phyloP scores from a whole-genome alignment of 768 basidiomycete genomes.

The Suillus plorans region DNA sequence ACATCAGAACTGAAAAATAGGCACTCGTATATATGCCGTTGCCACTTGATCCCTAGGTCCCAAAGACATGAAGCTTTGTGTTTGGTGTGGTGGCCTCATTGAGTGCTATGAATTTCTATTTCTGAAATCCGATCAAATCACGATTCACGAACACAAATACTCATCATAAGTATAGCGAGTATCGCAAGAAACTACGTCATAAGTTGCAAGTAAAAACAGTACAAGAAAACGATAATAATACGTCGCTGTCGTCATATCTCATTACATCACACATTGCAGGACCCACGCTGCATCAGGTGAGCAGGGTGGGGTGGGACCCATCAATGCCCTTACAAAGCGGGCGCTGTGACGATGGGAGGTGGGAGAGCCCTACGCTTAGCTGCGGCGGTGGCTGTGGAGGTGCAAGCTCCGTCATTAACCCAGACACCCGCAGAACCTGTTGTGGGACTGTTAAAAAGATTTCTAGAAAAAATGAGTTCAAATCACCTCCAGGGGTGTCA shows the following conservation, averaged over 20 bases:
- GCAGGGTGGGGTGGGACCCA: background rate
- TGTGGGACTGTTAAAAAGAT: background rate
- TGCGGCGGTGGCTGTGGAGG: conserved; percentile 9
- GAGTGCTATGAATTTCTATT: background rate
- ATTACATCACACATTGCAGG: too few relatives aligned
- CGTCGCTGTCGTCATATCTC: background rate
- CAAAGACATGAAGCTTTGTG: conserved; percentile 57
- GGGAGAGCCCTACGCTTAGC: background rate
- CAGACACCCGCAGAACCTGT: conserved; percentile 52
- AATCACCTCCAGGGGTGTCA: conserved; percentile 33
- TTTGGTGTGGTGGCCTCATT: conserved; percentile 48
- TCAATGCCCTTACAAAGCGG: conserved; percentile 3
- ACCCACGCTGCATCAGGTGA: background rate
- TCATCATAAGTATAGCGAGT: background rate
- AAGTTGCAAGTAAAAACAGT: background rate
- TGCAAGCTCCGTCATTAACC: conserved; percentile 57
- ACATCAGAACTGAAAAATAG: conserved; percentile 18
- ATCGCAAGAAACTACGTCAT: background rate
- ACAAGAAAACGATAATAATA: background rate
- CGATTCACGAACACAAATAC: background rate
- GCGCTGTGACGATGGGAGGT: conserved; percentile 7
- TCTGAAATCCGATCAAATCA: background rate
- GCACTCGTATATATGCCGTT: conserved; percentile 46
- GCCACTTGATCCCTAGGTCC: conserved; percentile 44
- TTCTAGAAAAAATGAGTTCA: too few relatives aligned